Evolutionary conservation across 768 basidiomycete species (phyloP).

Genomic region (Leccinum fibrillosum): DNA sequence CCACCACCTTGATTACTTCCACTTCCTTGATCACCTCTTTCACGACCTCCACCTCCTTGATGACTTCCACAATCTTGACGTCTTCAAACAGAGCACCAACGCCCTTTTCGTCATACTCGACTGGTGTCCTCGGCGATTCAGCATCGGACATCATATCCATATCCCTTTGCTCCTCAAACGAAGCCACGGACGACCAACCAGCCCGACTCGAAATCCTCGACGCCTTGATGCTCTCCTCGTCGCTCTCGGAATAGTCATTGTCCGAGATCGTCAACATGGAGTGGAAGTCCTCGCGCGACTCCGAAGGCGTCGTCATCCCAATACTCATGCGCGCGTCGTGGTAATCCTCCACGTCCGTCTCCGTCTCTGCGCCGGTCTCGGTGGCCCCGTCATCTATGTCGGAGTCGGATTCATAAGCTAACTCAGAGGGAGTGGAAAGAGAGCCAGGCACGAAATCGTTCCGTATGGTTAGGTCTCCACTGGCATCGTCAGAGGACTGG

Average conservation of each 20-base stretch:
- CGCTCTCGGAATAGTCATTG: slow-evolving; percentile 57
- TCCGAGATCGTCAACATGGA: slow-evolving; percentile 70
- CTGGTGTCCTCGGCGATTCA: slow-evolving; percentile 14
- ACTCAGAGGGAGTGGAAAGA: slow-evolving; percentile 22
- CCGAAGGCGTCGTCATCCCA: slow-evolving; percentile 59
- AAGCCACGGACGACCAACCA: slow-evolving; percentile 25
- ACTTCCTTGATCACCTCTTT: slow-evolving; percentile 23
- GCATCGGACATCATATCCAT: neutral
- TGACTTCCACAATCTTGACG: slow-evolving; percentile 28
- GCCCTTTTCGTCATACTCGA: slow-evolving; percentile 52
- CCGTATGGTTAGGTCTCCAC: slow-evolving; percentile 34
- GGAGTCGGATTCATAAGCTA: slow-evolving; percentile 44
- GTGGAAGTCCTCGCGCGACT: slow-evolving; percentile 72
- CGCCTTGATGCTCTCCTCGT: slow-evolving; percentile 74
- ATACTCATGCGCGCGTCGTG: slow-evolving; percentile 72
- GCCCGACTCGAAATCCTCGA: slow-evolving; percentile 43
- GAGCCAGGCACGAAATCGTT: slow-evolving; percentile 19
- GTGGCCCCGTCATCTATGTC: slow-evolving; percentile 41
- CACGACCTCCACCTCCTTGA: slow-evolving; percentile 23
- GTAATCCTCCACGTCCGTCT: slow-evolving; percentile 70
- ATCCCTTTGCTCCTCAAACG: slow-evolving; percentile 16
- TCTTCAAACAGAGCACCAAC: slow-evolving; percentile 34
- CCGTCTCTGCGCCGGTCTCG: slow-evolving; percentile 66
- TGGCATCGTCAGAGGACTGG: slow-evolving; percentile 37
- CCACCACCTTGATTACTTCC: slow-evolving; percentile 6